These are phyloP conservation scores for Chytriomyces sp. DNA, from an alignment of 192 early-diverging fungal species.

Conservation along the genomic window DNA sequence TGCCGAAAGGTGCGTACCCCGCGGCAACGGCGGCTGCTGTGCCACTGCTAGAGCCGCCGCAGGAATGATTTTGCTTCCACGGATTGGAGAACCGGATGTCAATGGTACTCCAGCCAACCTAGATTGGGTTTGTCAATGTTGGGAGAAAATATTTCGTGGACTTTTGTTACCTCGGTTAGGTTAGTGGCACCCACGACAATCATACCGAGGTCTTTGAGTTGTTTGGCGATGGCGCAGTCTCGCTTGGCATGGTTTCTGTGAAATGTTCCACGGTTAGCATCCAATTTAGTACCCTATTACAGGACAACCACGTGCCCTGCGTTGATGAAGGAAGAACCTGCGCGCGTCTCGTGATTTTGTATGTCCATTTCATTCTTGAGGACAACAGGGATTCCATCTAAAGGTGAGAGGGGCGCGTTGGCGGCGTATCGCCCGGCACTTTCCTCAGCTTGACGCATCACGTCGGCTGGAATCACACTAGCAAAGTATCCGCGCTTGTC, in stretches of 20 bases:
- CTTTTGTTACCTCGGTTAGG: conserved; percentile 84
- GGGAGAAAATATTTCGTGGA: too few species aligned
- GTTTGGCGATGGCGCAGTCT: conserved; percentile 54
- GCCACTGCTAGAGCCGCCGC: conserved; percentile 76
- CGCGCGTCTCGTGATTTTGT: conserved; percentile 46
- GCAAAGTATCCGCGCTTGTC: conserved; percentile 24
- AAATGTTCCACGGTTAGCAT: too few species aligned
- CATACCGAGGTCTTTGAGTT: conserved; percentile 59
- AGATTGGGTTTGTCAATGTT: too few species aligned
- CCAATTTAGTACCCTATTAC: too few species aligned
- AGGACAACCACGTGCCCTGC: too few species aligned
- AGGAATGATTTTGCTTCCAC: conserved; percentile 53
- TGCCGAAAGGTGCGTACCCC: conserved; percentile 68
- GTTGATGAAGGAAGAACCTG: conserved; percentile 67
- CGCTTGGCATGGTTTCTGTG: conserved; percentile 40
- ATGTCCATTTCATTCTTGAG: conserved; percentile 76
- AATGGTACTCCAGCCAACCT: conserved; percentile 50
- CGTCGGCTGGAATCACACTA: conserved; percentile 24
- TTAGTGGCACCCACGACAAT: conserved; percentile 66
- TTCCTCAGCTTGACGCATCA: conserved; percentile 46
- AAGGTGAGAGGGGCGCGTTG: conserved; percentile 50
- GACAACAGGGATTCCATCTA: conserved; percentile 76
- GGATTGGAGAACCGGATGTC: conserved; percentile 68
- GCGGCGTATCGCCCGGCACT: conserved; percentile 60
- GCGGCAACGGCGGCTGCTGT: conserved; percentile 62